A percentile compares a stretch with the other conserved stretches of the same genome.
Conservation (phyloP, 2,329 filamentous ascomycete species). For the Xylariaceae sp. region DNA sequence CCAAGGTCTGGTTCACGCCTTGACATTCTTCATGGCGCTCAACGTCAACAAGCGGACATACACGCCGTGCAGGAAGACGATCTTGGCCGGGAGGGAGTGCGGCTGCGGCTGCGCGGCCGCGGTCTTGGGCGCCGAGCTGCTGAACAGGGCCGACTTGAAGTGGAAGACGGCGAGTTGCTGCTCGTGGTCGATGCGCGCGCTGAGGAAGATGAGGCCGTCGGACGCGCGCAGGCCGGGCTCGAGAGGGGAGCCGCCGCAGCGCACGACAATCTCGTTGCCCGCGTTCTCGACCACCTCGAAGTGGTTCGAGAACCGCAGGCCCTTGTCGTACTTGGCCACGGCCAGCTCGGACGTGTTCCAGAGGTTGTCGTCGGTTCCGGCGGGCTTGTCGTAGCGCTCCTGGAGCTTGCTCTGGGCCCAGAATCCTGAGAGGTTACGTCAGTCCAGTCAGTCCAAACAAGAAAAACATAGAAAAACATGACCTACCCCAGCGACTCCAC, state of each 20-base stretch:
- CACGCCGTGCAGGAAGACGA: conserved; percentile 26
- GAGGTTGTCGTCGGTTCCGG: conserved; percentile 27
- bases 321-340: conserved; percentile 23
- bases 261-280: conserved; percentile 27
- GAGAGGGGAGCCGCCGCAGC: conserved; percentile 29
- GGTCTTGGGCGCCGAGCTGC: conserved; percentile 21
- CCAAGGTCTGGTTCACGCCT: conserved; percentile 13
- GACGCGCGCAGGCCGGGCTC: conserved; percentile 25
- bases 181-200: conserved; percentile 27
- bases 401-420: conserved; percentile 29
- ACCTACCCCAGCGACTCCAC: conserved; percentile 60
- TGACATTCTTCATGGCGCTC: conserved; percentile 24
- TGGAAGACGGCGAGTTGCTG: conserved; percentile 27
- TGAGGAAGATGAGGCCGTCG: conserved; percentile 29
- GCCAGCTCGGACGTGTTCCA: conserved; percentile 28
- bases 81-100: conserved; percentile 24
- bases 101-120: conserved; percentile 11
- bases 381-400: conserved; percentile 28
- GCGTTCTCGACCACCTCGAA: conserved; percentile 30
- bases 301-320: conserved; percentile 30
- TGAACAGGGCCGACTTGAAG: conserved; percentile 29
- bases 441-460: too few species aligned
- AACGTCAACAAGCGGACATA: conserved; percentile 28
- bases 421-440: conserved; percentile 51
- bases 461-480: not conserved